Evolutionary conservation across 148 eudicot species (phyloP), one percentile per base, ranked within the genome.

Genomic region (Rhododendron williamsianum): DNA sequence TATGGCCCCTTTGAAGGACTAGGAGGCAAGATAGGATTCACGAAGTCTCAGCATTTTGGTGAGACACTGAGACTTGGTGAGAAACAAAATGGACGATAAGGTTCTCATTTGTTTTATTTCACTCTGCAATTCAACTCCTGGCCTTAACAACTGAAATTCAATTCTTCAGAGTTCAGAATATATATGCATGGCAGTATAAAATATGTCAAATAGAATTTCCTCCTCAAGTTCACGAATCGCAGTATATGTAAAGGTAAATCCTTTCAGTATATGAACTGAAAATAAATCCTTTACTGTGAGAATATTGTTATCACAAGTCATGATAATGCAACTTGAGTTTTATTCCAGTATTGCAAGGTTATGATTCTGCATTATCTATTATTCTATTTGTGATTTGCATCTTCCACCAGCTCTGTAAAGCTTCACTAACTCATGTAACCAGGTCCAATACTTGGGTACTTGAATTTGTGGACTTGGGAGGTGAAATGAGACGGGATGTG

Each of bases 401-500:
- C 35, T 52, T n/a, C 13, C 74, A 52, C 65, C 45, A 69, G 25
- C 82, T 79, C 36, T 25, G 41, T 36, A 51, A 36, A 81, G 27
- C 49, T 78, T 35, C 48, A 77, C 48, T 35, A 78, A 30, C 43
- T 80, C 6, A 16, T 71, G 13, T 35, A 67, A 76, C 83, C 84
- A 96, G 98, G 89, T 90, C 90, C 30, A 85, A 89, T 78, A 38
- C 93, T 74, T 96, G 95, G 95, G 93, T 92, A 83, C 92, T 94
- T 86, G 98, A 96, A 85, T 94, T 94, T 88, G 89, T 96, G 56
- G 98, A 94, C 88, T 86, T 96, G 85, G 94, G 98, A 76, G 92
- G 95, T 87, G 98, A 96, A 84, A 91, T 93, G 96, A 93, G 98
- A 87, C 92, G 98, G 87, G 98, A 94, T 88, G 94, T 94, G 19